Evolutionary conservation across 345 rosid genomes (phyloP).

Genomic region (Hibiscus trionum): DNA sequence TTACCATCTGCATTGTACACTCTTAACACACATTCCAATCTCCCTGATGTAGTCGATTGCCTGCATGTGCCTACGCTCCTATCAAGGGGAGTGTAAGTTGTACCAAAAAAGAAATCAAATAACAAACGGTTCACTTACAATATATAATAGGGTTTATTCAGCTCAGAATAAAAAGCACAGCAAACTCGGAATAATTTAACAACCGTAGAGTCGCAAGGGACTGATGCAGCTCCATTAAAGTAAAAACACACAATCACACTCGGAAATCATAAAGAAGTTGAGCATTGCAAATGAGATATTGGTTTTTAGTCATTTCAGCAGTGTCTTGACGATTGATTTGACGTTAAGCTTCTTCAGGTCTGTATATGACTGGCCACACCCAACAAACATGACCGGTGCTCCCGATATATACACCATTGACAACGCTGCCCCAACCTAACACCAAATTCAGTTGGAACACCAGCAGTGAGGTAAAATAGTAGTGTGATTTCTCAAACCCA

Average conservation of each 20-base stretch:
- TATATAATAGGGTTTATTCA: too few relatives aligned
- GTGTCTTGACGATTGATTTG: conserved; percentile 83
- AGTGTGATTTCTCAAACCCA: background rate
- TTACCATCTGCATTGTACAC: background rate
- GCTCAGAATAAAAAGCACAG: too few relatives aligned
- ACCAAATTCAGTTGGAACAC: conserved; percentile 1
- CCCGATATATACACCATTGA: conserved; percentile 97
- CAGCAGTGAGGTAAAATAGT: background rate
- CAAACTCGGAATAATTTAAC: background rate
- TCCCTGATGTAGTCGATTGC: background rate
- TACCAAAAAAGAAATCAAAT: too few relatives aligned
- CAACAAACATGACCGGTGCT: conserved; percentile 97
- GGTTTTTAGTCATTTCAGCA: conserved; percentile 64
- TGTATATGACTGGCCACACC: conserved; percentile 94
- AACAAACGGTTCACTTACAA: too few relatives aligned
- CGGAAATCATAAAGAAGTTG: conserved; percentile 2
- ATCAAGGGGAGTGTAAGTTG: too few relatives aligned
- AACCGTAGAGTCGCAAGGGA: conserved; percentile 16
- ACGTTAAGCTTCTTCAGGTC: conserved; percentile 91
- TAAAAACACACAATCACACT: conserved; percentile 1
- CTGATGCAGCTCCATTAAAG: conserved; percentile 25
- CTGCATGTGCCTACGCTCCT: too few relatives aligned
- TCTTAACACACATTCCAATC: background rate
- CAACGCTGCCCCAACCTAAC: conserved; percentile 92
- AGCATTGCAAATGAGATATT: conserved; percentile 15